These are phyloP conservation scores for Globisporangium cystogenes DNA, from an alignment of 352 stramenopile species.

Conservation along the genomic window DNA sequence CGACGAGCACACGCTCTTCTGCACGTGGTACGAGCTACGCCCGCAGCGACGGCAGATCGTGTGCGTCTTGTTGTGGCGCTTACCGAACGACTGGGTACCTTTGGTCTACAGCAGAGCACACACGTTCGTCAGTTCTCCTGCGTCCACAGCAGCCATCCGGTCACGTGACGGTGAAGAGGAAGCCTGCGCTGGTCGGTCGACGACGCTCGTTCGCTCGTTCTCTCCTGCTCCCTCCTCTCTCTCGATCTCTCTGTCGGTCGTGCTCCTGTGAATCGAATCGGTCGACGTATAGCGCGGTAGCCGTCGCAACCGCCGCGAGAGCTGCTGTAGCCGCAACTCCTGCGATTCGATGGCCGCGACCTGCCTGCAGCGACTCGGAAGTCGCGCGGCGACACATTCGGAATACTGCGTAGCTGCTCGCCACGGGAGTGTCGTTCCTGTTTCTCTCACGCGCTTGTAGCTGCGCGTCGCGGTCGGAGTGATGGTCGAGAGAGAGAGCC, in stretches of 20 bases:
- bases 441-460: background rate
- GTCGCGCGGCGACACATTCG: background rate
- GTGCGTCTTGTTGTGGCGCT: constrained; percentile 99
- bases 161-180: background rate
- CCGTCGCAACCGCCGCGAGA: background rate
- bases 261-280: background rate
- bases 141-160: background rate
- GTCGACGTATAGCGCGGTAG: background rate
- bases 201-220: background rate
- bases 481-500: background rate
- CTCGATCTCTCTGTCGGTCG: background rate
- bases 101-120: constrained; percentile 91
- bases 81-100: constrained; percentile 99
- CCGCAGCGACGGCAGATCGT: constrained; percentile 98
- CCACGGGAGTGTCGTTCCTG: background rate
- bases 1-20: constrained; percentile 98
- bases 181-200: background rate
- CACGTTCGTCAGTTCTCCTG: background rate
- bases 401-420: background rate
- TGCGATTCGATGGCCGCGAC: too few relatives aligned
- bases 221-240: background rate
- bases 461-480: too few relatives aligned
- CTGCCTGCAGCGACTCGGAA: background rate
- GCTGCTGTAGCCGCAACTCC: background rate
- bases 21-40: constrained; percentile 99